Percentiles rank a stretch among this genome's conserved stretches.
Evolutionary conservation across 2,329 filamentous ascomycete species (phyloP).

Genomic region (Fusarium subglutinans): DNA sequence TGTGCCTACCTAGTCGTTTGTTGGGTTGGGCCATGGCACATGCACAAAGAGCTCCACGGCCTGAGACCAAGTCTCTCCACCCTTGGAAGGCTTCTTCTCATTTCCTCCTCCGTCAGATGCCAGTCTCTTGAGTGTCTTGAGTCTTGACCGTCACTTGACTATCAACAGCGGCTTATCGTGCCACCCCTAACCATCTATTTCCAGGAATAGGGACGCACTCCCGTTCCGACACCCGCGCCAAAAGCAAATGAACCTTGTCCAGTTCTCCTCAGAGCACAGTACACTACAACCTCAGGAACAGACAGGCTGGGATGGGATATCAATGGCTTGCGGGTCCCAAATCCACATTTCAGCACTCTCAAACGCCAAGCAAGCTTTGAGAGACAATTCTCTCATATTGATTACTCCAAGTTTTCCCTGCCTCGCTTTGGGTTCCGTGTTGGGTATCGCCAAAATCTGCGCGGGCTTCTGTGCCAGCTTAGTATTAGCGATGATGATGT

Average conservation of each 20-base stretch:
- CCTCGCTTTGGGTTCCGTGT: not conserved
- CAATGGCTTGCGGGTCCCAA: constrained; percentile 6
- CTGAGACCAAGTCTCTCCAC: constrained; percentile 11
- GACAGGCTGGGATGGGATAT: constrained; percentile 2
- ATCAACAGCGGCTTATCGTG: constrained; percentile 23
- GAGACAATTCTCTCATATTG: constrained; percentile 8
- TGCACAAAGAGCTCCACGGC: constrained; percentile 7
- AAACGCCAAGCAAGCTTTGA: constrained; percentile 19
- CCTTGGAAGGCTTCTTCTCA: constrained; percentile 22
- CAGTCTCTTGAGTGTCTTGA: not conserved
- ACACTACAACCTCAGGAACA: constrained; percentile 16
- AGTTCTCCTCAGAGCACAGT: not conserved
- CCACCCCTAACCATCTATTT: constrained; percentile 13
- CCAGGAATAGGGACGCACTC: constrained; percentile 13
- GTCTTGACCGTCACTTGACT: not conserved
- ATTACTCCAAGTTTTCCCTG: not conserved
- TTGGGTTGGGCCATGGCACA: not conserved
- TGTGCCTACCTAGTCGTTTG: not conserved
- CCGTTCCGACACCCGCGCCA: constrained; percentile 31
- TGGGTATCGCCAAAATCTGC: not conserved
- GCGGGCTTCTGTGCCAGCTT: not conserved
- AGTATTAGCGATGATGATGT: not conserved
- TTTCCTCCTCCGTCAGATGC: constrained; percentile 4
- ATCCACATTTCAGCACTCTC: constrained; percentile 22
- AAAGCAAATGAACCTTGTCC: constrained; percentile 26